Percentiles rank a stretch among this genome's conserved stretches.
Evolutionary conservation across 2,329 filamentous ascomycete species (phyloP).

Genomic region (Pseudogymnoascus sp.): DNA sequence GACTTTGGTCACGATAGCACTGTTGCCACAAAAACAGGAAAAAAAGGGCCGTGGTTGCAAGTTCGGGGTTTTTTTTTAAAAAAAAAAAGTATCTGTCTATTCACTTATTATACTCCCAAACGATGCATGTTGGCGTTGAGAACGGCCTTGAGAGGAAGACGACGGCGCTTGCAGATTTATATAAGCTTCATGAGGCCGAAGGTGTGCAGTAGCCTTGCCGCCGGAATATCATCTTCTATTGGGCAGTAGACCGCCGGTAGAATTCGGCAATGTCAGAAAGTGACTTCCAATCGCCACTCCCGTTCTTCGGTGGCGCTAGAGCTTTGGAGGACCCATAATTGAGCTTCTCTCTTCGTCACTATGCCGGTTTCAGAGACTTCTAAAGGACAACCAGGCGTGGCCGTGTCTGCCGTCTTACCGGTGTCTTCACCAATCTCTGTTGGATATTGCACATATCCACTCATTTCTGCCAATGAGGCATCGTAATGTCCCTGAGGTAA

Average conservation of each 20-base stretch:
- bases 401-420: background rate
- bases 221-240: background rate
- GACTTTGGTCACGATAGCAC: background rate
- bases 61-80: background rate
- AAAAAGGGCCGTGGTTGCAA: background rate
- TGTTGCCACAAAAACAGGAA: background rate
- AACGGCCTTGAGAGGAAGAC: background rate
- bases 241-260: background rate
- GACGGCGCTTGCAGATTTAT: background rate
- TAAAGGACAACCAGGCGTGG: background rate
- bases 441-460: background rate
- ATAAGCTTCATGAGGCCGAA: background rate
- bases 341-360: background rate
- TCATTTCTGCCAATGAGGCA: background rate
- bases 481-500: background rate
- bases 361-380: background rate
- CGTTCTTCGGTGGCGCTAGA: constrained; percentile 6
- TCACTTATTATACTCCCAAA: background rate
- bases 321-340: background rate
- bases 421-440: background rate
- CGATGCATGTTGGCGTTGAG: background rate
- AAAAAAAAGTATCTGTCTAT: background rate
- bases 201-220: background rate
- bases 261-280: constrained; percentile 1
- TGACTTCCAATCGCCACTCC: background rate